Conservation (phyloP, 306 rosid genomes). For the Medicago lupulina region DNA sequence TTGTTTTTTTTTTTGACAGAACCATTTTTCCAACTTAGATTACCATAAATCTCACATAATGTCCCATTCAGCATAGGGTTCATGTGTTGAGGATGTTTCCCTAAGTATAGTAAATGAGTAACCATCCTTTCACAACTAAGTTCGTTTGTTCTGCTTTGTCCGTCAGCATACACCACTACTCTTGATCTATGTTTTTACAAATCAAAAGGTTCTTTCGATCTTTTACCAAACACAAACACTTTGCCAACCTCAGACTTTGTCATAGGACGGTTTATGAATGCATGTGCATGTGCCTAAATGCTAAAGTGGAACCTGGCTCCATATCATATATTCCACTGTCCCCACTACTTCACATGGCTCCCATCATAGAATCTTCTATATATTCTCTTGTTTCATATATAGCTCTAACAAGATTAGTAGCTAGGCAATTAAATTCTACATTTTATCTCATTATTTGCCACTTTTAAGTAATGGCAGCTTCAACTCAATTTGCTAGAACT, state of each 20-base stretch:
- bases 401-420: constrained; percentile 6
- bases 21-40: constrained; percentile 24
- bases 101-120: constrained; percentile 6
- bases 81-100: neutral
- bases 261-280: constrained; percentile 24
- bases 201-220: constrained; percentile 20
- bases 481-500: constrained; percentile 21
- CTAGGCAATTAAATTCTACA: neutral
- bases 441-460: neutral
- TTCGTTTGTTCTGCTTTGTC: neutral
- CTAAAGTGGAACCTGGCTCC: constrained; percentile 11
- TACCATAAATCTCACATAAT: neutral
- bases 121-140: neutral
- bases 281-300: constrained; percentile 1
- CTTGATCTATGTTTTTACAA: neutral
- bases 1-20: neutral
- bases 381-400: constrained; percentile 1
- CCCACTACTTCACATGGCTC: constrained; percentile 35
- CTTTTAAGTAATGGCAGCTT: constrained; percentile 36
- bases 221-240: neutral
- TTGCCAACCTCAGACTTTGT: constrained; percentile 12
- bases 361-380: neutral
- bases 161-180: constrained; percentile 20
- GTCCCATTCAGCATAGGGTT: constrained; percentile 8
- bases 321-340: constrained; percentile 4